Evolutionary conservation across 2,329 filamentous ascomycete species (phyloP), one percentile per base, ranked within the genome.

Genomic region (Aspergillus melleus): DNA sequence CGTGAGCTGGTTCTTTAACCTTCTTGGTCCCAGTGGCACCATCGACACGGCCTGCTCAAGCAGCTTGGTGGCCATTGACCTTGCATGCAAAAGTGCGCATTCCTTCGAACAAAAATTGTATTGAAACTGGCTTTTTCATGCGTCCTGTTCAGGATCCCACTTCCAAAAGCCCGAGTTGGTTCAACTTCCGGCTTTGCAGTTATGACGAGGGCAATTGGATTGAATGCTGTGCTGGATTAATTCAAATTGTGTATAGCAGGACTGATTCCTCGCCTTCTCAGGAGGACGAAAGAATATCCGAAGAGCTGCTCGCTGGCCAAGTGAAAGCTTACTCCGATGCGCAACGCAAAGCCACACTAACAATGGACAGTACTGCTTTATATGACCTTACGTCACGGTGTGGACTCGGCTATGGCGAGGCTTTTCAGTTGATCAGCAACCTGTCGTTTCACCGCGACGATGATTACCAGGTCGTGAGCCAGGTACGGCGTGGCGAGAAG

Each of bases 21-120:
- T 72, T 3, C 59, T 58, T 14, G 74, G 74, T 0, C 72, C 74
- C 1, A 69, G 67, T 39, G 58, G 66, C 39, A 67, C 68, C 0
- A 52, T 74, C 26, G 66, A 72, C 29, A 71, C 71, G 0, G 71
- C 66, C 6, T 73, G 72, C 30, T 74, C 72, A 6, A 63, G 62
- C 14, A 65, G 65, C 19, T 50, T 73, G 11, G 59, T 68, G 32
- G 70, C 69, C 2, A 53, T 74, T 10, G 61, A 70, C 52, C 44
- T 65, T 20, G 66, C 65, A 4, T 66, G 63, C 49, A 61, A 66
- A 26, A 9, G 42, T 44, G 9, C 30, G 36, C n/a, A 24, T 52
- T 14, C 16, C 44, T 10, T 6, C 12, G 0, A 39, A 22, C 8
- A 20, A 16, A 22, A 49, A 19, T 1, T 26, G 16, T 4, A n/a